Percentiles rank a stretch among this genome's conserved stretches.
Conservation (phyloP, 768 basidiomycete genomes). For the Leucocoprinus leucothites region DNA sequence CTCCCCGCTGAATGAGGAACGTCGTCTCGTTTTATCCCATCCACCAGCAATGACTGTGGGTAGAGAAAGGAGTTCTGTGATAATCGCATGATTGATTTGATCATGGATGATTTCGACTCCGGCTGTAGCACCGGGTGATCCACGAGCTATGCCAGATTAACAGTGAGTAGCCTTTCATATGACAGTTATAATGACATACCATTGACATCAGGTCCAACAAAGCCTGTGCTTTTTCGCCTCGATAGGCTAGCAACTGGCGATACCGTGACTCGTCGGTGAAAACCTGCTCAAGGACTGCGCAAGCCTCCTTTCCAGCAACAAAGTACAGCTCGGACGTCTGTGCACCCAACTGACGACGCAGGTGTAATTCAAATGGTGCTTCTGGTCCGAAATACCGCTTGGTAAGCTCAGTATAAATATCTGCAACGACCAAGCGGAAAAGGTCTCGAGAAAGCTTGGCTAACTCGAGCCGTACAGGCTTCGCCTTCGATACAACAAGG, state of each 20-base stretch:
- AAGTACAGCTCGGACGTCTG: slow-evolving; percentile 1
- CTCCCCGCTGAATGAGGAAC: neutral
- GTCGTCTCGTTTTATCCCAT: neutral
- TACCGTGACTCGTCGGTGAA: neutral
- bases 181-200: neutral
- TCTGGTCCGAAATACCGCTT: slow-evolving; percentile 2
- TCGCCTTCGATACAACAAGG: slow-evolving; percentile 2
- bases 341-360: neutral
- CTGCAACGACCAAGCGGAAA: neutral
- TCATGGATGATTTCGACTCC: neutral
- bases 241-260: slow-evolving; percentile 2
- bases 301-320: slow-evolving; percentile 1
- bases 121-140: neutral
- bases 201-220: slow-evolving; percentile 6
- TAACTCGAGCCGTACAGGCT: neutral
- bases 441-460: neutral
- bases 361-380: neutral
- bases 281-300: neutral
- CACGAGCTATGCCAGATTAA: neutral
- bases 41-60: slow-evolving; percentile 5
- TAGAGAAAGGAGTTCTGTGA: slow-evolving; percentile 6
- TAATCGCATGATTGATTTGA: slow-evolving; percentile 2
- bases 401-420: neutral
- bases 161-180: neutral
- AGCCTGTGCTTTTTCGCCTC: slow-evolving; percentile 5